These are phyloP conservation scores for Russula dissimulans DNA, from an alignment of 768 basidiomycete genomes.

Conservation along the genomic window DNA sequence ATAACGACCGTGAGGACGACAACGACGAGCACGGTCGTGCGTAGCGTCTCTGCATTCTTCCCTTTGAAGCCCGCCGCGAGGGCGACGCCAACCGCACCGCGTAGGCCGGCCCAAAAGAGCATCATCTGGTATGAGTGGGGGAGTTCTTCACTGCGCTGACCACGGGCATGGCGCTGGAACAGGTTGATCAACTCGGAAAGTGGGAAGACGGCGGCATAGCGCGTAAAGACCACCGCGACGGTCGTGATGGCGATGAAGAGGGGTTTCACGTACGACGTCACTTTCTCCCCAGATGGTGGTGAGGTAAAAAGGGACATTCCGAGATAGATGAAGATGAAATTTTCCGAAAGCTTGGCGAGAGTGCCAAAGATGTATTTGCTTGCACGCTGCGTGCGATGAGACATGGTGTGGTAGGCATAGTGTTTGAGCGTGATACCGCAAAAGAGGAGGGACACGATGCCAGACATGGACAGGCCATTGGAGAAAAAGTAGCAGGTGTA, in stretches of 20 bases:
- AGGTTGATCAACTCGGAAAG: conserved; percentile 92
- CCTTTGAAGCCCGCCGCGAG: conserved; percentile 94
- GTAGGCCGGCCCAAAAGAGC: conserved; percentile 96
- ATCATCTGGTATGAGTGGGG: conserved; percentile 99
- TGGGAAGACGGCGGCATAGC: conserved; percentile 94
- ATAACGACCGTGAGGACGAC: conserved; percentile 91
- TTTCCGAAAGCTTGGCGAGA: conserved; percentile 91
- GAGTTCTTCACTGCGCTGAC: conserved; percentile 81
- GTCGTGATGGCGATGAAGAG: conserved; percentile 89
- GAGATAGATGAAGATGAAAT: conserved; percentile 99
- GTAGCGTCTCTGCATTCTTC: conserved; percentile 80
- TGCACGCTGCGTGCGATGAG: conserved; percentile 83
- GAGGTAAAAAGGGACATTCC: conserved; percentile 94
- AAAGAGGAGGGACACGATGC: conserved; percentile 95
- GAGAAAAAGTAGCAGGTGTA: conserved; percentile 99
- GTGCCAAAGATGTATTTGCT: conserved; percentile 94
- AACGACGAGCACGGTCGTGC: conserved; percentile 90
- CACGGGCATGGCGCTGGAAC: conserved; percentile 74
- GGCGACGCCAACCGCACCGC: conserved; percentile 96
- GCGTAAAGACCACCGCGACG: conserved; percentile 87
- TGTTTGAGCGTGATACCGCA: conserved; percentile 99
- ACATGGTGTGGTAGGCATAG: conserved; percentile 99
- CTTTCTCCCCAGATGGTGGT: conserved; percentile 65
- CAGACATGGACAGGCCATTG: conserved; percentile 89
- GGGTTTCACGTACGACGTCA: conserved; percentile 85